Base-by-base conservation (phyloP, 1,284 basidiomycete species). In the Ustilago cynodontis region DNA sequence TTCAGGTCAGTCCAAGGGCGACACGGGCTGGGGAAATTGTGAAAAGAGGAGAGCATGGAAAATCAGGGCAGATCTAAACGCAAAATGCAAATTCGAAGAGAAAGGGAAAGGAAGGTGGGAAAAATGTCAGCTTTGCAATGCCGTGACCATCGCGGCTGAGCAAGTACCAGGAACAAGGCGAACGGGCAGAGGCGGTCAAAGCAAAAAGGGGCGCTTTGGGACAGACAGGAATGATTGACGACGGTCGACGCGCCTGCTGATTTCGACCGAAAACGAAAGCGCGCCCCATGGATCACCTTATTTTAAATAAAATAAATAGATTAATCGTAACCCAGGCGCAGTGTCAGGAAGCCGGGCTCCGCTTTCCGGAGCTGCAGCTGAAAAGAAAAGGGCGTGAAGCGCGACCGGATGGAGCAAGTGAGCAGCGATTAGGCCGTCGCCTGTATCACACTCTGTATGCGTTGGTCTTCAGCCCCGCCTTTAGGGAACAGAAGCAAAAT, bases 211-310 rank as follows among this genome's bases (percentile, higher is more conserved):
- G n/a, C 13, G n/a, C 31, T 11, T 33, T 26, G 26, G 28, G 33
- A 50, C 33, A 10, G 52, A 47, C n/a, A 59, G 67, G 62, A 64
- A 60, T 70, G 67, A 37, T 65, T 71, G 68, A 71, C 68, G 63
- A 65, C 55, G n/a, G 54, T 43, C 29, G 41, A 62, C 54, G 41
- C 52, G 60, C 45, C 29, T 29, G 47, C 7, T 45, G 52, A 61
- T 54, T 54, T 61, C 10, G 41, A 64, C 26, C 28, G 43, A 26
- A 63, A 54, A 45, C 33, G 24, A 26, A 55, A 41, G 11, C 28
- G 31, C 18, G 11, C 16, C 8, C 26, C 24, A 51, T 29, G 28
- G 31, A 35, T 43, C 13, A 9, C 24, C 16, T 10, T 26, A 4
- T 16, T 11, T n/a, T 14, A 22, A 6, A 16, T n/a, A n/a, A n/a